Evolutionary conservation across 768 basidiomycete species (phyloP), one percentile per base, ranked within the genome.

Genomic region (Thelephora aurantiotincta): DNA sequence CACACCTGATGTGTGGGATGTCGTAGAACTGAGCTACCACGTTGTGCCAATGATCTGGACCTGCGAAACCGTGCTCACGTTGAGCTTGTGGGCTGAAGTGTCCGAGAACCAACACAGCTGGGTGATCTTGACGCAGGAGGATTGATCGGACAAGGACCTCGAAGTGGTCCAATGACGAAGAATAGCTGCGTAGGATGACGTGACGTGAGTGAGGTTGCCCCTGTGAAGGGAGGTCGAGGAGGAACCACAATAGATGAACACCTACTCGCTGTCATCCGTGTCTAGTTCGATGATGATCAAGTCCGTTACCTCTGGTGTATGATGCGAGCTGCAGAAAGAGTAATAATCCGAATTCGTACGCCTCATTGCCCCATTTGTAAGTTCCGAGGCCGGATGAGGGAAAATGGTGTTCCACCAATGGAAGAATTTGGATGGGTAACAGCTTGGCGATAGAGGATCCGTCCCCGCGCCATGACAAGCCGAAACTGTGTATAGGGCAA

Each of bases 381-480:
- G 75, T 62, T 98, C 93, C 11, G 93, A 91, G 1, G 92, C 93
- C 0, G 94, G 94, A 63, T 99, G 90, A 0, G 94, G 96, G 66
- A 99, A 99, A n/a, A 98, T 77, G 47, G 71, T 74, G 65, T 93
- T 90, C 88, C 94, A 96, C 94, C 96, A 99, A 45, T 82, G 70
- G 70, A 98, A 98, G 68, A 98, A 88, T 46, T 78, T 78, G n/a
- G 86, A 80, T 1, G 96, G 94, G 64, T 97, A 99, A 62, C 94
- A 93, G 52, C 65, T 65, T 0, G 85, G 71, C 0, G 87, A 77
- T 48, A 96, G 70, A 3, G 89, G 90, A 60, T 93, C 87, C 58
- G 93, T 83, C 1, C 92, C 93, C 7, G 91, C 83, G 18, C 93
- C 92, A 58, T 93, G 86, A 60, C 92, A 97, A 1, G 92, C 78